Conservation (phyloP, 2,329 filamentous ascomycete species). For the Helminthosporium solani region DNA sequence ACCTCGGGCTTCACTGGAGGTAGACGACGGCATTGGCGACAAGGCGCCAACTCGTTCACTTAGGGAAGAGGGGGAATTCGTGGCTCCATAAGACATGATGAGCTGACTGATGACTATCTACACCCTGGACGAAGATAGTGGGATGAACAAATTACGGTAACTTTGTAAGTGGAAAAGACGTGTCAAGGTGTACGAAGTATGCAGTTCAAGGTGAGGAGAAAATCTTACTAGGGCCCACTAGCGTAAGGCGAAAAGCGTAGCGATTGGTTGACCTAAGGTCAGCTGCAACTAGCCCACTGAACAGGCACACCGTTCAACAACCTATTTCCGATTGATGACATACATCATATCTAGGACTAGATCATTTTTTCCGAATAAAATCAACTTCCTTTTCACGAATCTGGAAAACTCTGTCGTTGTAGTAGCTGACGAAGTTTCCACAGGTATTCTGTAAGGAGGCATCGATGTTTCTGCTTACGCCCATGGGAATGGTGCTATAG, state of each 20-base stretch:
- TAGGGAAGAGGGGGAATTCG: conserved; percentile 1
- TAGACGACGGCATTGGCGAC: conserved; percentile 6
- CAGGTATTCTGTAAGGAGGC: too few relatives aligned
- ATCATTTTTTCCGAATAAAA: too few relatives aligned
- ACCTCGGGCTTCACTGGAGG: conserved; percentile 7
- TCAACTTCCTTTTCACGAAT: too few relatives aligned
- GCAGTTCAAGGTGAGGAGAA: background rate
- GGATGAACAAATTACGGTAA: background rate
- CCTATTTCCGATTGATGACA: too few relatives aligned
- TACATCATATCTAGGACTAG: too few relatives aligned
- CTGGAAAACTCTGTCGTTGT: too few relatives aligned
- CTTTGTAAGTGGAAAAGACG: background rate
- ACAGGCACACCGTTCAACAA: too few relatives aligned
- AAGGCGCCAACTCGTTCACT: background rate
- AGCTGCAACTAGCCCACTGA: too few relatives aligned
- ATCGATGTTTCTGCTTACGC: too few relatives aligned
- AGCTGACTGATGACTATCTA: background rate
- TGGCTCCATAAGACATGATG: conserved; percentile 18
- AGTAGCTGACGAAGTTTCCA: too few relatives aligned
- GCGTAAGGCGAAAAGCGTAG: background rate
- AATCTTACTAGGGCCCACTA: background rate
- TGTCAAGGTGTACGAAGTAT: background rate
- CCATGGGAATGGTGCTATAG: too few relatives aligned
- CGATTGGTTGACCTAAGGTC: too few relatives aligned
- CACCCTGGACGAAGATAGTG: background rate